Percentiles rank a stretch among this genome's conserved stretches.
These are phyloP conservation scores for Nepenthes alata DNA, from an alignment of 179 eudicot species.

Conservation along the genomic window DNA sequence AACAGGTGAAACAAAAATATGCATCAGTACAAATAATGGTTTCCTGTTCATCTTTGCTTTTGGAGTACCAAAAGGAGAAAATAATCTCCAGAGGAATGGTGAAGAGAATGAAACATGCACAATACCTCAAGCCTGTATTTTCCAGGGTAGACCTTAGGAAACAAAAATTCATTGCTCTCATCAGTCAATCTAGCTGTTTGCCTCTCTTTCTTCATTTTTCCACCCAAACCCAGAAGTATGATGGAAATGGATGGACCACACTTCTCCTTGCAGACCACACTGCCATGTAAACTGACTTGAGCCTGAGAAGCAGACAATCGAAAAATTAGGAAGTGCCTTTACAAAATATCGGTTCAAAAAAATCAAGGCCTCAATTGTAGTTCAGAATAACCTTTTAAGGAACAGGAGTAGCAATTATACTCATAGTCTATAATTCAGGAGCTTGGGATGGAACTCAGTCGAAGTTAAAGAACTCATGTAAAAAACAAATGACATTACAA, in stretches of 20 bases:
- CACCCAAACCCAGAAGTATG: slow-evolving; percentile 46
- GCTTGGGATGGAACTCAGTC: too few relatives aligned
- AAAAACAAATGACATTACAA: too few relatives aligned
- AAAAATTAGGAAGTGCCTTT: too few relatives aligned
- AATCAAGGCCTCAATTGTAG: too few relatives aligned
- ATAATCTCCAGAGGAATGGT: neutral
- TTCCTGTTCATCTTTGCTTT: neutral
- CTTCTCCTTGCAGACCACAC: slow-evolving; percentile 71
- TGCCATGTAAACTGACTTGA: slow-evolving; percentile 65
- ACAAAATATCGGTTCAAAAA: too few relatives aligned
- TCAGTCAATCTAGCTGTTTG: slow-evolving; percentile 48
- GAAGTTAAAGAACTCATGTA: too few relatives aligned
- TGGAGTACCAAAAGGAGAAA: neutral
- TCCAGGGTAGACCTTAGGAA: slow-evolving; percentile 76
- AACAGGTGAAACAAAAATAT: too few relatives aligned
- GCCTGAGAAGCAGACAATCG: slow-evolving; percentile 35
- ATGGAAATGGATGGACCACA: slow-evolving; percentile 65
- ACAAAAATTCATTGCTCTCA: slow-evolving; percentile 45
- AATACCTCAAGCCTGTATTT: slow-evolving; percentile 81
- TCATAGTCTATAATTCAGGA: too few relatives aligned
- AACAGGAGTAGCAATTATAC: too few relatives aligned
- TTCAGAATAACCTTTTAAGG: too few relatives aligned
- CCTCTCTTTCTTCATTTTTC: slow-evolving; percentile 42
- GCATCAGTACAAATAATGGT: neutral
- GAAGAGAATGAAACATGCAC: slow-evolving; percentile 3